A percentile compares a stretch with the other conserved stretches of the same genome.
Conservation (phyloP, 1,284 basidiomycete genomes). For the Pyrrhoderma noxium region DNA sequence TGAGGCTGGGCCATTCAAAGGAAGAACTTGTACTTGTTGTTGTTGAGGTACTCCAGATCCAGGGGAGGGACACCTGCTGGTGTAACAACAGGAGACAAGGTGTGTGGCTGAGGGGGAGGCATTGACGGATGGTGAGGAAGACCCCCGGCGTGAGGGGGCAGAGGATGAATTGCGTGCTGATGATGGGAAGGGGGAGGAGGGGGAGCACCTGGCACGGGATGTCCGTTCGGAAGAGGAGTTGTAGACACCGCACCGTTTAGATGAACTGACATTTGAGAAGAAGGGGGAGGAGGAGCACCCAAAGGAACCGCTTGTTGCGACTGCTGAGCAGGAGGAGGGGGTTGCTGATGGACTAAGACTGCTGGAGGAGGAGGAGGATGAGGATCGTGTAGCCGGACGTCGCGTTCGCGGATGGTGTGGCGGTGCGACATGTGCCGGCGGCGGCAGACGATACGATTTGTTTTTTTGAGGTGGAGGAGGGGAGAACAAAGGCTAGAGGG, state of each 20-base stretch:
- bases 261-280: conserved; percentile 28
- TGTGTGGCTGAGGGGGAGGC: background rate
- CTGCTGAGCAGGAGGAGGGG: no score
- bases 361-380: conserved; percentile 24
- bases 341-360: no score
- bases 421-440: conserved; percentile 47
- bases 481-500: conserved; percentile 19
- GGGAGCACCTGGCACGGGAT: background rate
- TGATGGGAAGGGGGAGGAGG: no score
- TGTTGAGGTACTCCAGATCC: background rate
- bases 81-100: conserved; percentile 43
- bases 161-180: conserved; percentile 47
- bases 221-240: conserved; percentile 22
- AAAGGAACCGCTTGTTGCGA: background rate
- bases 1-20: conserved; percentile 31
- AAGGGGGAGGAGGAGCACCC: conserved; percentile 28
- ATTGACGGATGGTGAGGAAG: background rate
- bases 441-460: conserved; percentile 20
- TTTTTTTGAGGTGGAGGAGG: conserved; percentile 23
- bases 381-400: conserved; percentile 57
- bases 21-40: conserved; percentile 23
- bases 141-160: conserved; percentile 33
- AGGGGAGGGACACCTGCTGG: conserved; percentile 20
- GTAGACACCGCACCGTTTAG: conserved; percentile 46
- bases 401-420: conserved; percentile 55